Base-by-base conservation (phyloP, 164 flowering plant genomes). In the Umbilicus rupestris region DNA sequence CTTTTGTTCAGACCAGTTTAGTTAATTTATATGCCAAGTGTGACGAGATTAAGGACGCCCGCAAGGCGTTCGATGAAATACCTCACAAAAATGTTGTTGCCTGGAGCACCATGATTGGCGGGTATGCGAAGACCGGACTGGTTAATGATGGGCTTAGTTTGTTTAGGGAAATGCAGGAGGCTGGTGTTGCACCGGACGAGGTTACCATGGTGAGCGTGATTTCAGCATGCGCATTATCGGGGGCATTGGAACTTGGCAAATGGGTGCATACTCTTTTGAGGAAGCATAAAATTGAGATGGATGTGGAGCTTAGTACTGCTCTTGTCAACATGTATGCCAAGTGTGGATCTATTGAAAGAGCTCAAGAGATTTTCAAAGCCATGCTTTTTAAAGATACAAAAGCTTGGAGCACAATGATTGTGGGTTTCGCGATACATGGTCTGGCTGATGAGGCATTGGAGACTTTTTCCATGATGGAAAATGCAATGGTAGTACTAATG, bases 351-450 rank as follows among this genome's bases (percentile, higher is more conserved):
- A 74, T 83, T 22, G 78, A 78, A 39, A 78, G 69, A 65, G 80
- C 81, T 2, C 71, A 68, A 49, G 63, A 72, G 20, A 62, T 83
- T 35, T 83, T 83, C 65, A 70, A 77, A 65, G 73, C 41, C 20
- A 81, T 81, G 83, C 70, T 71, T 9, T 69, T 67, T 2, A 78
- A 71, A 63, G 83, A 83, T 75, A 63, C 80, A 0, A 69, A 76
- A 67, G 81, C 80, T 37, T 83, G 87, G 84, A 79, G 76, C 42
- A 72, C 83, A 0, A 78, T 83, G 83, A 79, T 83, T 50, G 69
- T 79, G 44, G 87, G 79, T 6, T 76, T 81, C 37, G 79, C 83
- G 2, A 72, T 71, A 58, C 76, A 83, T 64, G 84, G 86, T 29
- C 76, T 73, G 46, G 81, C 80, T 9, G 77, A 72, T 60, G 86